Evolutionary conservation across 2,329 filamentous ascomycete genomes (phyloP).

Genomic region (Sarocladiaceae sp.): DNA sequence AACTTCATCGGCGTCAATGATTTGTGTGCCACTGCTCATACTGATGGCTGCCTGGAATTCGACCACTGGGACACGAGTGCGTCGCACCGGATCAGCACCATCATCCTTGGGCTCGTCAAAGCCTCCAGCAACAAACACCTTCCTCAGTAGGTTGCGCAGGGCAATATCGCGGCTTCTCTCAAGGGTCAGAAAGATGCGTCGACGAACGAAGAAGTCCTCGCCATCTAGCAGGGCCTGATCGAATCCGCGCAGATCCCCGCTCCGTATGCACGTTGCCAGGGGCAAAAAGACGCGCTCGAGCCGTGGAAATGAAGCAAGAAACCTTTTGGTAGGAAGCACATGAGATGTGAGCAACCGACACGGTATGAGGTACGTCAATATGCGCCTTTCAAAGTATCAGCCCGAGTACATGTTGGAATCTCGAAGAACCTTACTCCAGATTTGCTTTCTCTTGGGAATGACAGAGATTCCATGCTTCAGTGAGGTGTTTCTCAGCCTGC

Average conservation of each 20-base stretch:
- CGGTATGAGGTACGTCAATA: constrained; percentile 90
- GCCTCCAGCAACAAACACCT: constrained; percentile 80
- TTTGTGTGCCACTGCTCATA: constrained; percentile 59
- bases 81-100: constrained; percentile 53
- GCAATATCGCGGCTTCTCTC: constrained; percentile 90
- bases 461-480: constrained; percentile 76
- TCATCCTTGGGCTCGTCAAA: constrained; percentile 72
- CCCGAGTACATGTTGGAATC: background rate
- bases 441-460: constrained; percentile 67
- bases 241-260: constrained; percentile 76
- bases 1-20: constrained; percentile 82
- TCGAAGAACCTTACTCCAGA: constrained; percentile 58
- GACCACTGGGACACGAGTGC: constrained; percentile 72
- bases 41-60: constrained; percentile 84
- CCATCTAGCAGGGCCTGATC: constrained; percentile 73
- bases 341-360: constrained; percentile 86
- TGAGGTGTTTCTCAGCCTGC: constrained; percentile 73
- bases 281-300: constrained; percentile 75
- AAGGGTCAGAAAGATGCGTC: constrained; percentile 88
- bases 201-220: constrained; percentile 89
- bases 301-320: constrained; percentile 69
- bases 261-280: constrained; percentile 70
- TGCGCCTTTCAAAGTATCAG: constrained; percentile 52
- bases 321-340: constrained; percentile 64
- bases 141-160: constrained; percentile 82